Evolutionary conservation across 352 stramenopile genomes (phyloP), one percentile per base, ranked within the genome.

Genomic region (Albugo laibachii): DNA sequence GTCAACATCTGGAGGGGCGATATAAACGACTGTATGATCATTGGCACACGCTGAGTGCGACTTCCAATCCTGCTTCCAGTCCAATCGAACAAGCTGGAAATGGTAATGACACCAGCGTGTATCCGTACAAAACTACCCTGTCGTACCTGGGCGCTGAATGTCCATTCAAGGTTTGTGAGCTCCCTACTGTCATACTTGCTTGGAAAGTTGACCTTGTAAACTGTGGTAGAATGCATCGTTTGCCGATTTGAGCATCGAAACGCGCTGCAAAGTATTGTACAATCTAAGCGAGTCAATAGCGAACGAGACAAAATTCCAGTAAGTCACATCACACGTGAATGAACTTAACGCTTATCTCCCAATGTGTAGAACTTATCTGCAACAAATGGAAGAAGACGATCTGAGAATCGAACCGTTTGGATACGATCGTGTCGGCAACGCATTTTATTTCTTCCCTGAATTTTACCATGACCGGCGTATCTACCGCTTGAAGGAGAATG

Each of bases 301-400:
- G n/a, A 69, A 86, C 36, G 74, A 91, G 49, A 68, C 74, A 5
- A 47, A 45, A 45, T 87, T 87, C 52, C 79, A 69, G 75, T 84
- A 57, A 42, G 69, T 64, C 4, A 20, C 13, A 14, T 14, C 11
- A 37, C 45, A 19, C 5, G 31, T 31, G 0, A 12, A 40, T 50
- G 15, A 0, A 11, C 16, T 14, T 14, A 31, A 36, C 19, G 35
- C 1, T 39, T 45, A 13, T 59, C 21, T 56, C 2, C 15, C 42
- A 8, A 8, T 35, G 19, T 40, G 38, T 48, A 87, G 72, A 20
- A 72, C 85, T 52, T 80, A 87, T 54, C 71, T 91, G 52, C 77
- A 75, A 6, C 62, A 84, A 53, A 91, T 91, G 77, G 72, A 91
- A 54, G 77, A 91, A 4, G 77, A 91, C 41, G 77, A 91, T 41